Conservation (phyloP, 2,329 filamentous ascomycete genomes). For the Sarocladiaceae sp. region DNA sequence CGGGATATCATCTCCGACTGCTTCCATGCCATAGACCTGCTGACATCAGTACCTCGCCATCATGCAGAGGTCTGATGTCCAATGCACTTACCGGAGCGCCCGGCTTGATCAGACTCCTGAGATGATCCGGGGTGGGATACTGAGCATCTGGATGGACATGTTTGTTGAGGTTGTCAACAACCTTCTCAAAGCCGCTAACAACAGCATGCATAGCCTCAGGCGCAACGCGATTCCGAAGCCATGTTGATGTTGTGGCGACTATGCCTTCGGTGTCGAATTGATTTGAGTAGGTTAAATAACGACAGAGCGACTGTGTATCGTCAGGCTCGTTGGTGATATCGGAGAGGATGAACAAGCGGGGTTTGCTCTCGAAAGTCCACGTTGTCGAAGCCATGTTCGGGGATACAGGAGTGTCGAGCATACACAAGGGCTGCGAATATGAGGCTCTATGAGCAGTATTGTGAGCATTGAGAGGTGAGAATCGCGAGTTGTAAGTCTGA, state of each 20-base stretch:
- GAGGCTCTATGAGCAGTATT: no score
- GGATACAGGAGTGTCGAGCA: no score
- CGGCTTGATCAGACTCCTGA: constrained; percentile 27
- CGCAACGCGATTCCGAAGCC: constrained; percentile 33
- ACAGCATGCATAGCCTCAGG: constrained; percentile 20
- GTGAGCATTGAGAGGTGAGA: no score
- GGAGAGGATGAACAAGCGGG: constrained; percentile 32
- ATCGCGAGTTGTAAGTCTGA: no score
- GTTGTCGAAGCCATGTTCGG: constrained; percentile 1
- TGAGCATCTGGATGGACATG: constrained; percentile 37
- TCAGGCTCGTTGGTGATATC: constrained; percentile 42
- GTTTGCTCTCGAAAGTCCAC: constrained; percentile 17
- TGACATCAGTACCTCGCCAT: constrained; percentile 22
- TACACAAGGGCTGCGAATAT: no score
- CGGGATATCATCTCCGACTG: constrained; percentile 22
- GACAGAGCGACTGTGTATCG: constrained; percentile 36
- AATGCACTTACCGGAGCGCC: constrained; percentile 24
- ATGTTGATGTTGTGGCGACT: constrained; percentile 39
- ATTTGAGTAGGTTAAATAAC: constrained; percentile 39
- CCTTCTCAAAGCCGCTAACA: constrained; percentile 35
- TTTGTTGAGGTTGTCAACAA: constrained; percentile 39
- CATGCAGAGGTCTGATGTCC: background rate
- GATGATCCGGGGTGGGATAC: constrained; percentile 32
- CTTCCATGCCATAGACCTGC: constrained; percentile 28
- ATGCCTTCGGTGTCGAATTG: constrained; percentile 39